These are phyloP conservation scores for Talaromyces sp. DNA, from an alignment of 2,329 filamentous ascomycete genomes.

Conservation along the genomic window DNA sequence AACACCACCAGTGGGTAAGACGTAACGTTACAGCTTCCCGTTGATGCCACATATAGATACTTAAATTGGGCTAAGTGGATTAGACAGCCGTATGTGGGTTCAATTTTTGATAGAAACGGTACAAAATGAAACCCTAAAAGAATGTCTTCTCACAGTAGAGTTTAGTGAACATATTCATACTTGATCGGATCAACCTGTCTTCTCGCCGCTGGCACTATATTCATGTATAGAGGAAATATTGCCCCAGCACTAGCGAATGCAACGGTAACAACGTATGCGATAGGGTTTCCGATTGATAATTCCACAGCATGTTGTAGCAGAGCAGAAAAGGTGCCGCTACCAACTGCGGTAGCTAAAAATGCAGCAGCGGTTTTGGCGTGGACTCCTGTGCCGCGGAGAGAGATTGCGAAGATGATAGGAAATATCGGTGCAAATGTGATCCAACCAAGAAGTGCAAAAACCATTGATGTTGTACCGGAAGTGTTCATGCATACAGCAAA, in stretches of 20 bases:
- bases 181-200: constrained; percentile 48
- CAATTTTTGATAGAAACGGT: neutral
- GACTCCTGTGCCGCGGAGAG: neutral
- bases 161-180: constrained; percentile 1
- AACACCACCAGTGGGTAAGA: too few relatives aligned
- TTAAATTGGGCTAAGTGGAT: neutral
- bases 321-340: constrained; percentile 26
- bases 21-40: too few relatives aligned
- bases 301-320: neutral
- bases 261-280: neutral
- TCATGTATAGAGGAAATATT: neutral
- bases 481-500: neutral
- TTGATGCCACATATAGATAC: neutral
- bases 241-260: neutral
- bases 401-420: neutral
- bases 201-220: constrained; percentile 38
- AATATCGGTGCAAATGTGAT: neutral
- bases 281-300: neutral
- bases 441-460: neutral
- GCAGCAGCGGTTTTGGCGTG: constrained; percentile 42
- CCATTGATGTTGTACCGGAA: neutral
- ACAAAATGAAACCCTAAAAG: neutral
- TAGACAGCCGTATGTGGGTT: neutral
- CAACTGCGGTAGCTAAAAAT: constrained; percentile 50
- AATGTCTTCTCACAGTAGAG: neutral